Conservation (phyloP, 768 basidiomycete species). For the Russula abietina region DNA sequence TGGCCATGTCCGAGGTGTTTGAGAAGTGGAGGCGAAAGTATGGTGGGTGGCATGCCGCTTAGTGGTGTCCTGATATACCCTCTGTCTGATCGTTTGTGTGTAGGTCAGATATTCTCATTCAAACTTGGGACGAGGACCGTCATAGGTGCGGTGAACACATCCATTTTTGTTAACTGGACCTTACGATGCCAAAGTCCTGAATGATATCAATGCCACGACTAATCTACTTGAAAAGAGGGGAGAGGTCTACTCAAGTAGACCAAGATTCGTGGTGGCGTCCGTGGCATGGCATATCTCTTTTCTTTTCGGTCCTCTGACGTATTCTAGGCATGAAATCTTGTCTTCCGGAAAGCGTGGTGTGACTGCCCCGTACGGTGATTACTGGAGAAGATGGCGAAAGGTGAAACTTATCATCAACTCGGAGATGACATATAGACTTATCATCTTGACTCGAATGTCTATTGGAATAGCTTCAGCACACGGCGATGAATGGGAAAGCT, state of each 20-base stretch:
- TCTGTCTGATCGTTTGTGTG: neutral
- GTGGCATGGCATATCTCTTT: neutral
- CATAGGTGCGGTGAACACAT: neutral
- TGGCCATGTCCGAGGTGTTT: neutral
- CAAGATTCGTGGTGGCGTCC: constrained; percentile 20
- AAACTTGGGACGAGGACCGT: constrained; percentile 2
- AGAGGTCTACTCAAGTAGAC: constrained; percentile 22
- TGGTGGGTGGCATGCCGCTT: neutral
- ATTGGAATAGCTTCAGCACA: constrained; percentile 11
- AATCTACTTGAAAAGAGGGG: constrained; percentile 22
- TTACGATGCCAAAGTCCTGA: constrained; percentile 10
- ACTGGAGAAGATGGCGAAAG: constrained; percentile 18
- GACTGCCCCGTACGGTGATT: constrained; percentile 7
- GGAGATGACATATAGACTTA: neutral
- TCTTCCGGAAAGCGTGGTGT: constrained; percentile 14
- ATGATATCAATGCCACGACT: neutral
- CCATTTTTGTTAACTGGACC: neutral
- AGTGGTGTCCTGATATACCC: too few species aligned
- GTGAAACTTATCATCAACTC: neutral
- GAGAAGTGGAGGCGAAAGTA: constrained; percentile 9
- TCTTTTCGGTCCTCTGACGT: neutral
- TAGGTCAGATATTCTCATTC: constrained; percentile 23
- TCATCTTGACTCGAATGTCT: neutral
- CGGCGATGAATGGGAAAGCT: constrained; percentile 11
- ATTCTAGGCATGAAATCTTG: constrained; percentile 17